These are phyloP conservation scores for Zopfochytrium polystomum DNA, from an alignment of 371 early-diverging fungal genomes.

Conservation along the genomic window DNA sequence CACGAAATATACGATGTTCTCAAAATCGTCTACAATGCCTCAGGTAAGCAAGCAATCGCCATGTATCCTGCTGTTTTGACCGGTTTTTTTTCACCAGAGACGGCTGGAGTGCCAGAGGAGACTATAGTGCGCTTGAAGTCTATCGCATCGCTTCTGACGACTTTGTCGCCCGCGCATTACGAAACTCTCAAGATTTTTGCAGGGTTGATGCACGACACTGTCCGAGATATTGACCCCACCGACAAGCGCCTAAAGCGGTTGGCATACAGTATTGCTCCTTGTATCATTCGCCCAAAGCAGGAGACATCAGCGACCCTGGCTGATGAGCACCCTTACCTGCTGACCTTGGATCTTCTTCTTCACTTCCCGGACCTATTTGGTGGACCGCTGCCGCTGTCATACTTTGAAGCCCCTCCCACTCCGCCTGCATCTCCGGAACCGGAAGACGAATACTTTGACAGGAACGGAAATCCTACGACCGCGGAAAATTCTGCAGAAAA, in stretches of 20 bases:
- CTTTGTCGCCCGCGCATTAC: conserved; percentile 19
- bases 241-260: neutral
- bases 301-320: conserved; percentile 20
- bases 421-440: conserved; percentile 12
- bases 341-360: conserved; percentile 26
- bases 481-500: neutral
- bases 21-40: conserved; percentile 21
- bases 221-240: neutral
- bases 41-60: neutral
- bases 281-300: conserved; percentile 31
- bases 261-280: conserved; percentile 21
- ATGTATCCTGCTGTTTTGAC: too few relatives aligned
- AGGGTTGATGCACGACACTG: conserved; percentile 13
- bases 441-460: neutral
- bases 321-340: conserved; percentile 26
- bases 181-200: conserved; percentile 21
- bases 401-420: conserved; percentile 12
- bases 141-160: conserved; percentile 12
- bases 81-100: conserved; percentile 3
- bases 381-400: conserved; percentile 3
- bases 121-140: conserved; percentile 16
- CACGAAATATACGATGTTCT: conserved; percentile 23
- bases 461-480: neutral
- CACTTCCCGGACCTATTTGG: conserved; percentile 19
- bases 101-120: conserved; percentile 11